A percentile compares a stretch with the other conserved stretches of the same genome.
Conservation (phyloP, 2,329 filamentous ascomycete genomes). For the Alternaria dauci region DNA sequence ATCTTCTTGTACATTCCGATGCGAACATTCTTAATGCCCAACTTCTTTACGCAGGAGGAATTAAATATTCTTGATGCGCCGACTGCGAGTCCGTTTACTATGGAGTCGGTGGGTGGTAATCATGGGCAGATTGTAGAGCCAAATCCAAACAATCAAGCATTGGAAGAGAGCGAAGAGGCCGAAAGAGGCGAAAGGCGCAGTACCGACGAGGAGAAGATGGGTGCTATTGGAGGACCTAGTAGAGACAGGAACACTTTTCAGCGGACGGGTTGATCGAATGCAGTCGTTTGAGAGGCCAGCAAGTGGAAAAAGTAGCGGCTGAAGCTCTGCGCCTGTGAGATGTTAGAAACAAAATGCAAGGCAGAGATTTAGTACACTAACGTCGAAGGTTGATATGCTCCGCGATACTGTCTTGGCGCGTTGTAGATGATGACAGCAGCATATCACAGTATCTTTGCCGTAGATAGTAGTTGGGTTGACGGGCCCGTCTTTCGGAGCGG, state of each 20-base stretch:
- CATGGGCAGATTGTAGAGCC: conserved; percentile 40
- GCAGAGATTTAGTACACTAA: conserved; percentile 3
- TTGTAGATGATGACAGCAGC: background rate
- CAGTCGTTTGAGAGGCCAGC: background rate
- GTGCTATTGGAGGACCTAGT: conserved; percentile 9
- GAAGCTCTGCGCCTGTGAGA: background rate
- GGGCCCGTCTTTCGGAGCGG: background rate
- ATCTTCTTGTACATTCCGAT: conserved; percentile 66
- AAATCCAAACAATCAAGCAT: conserved; percentile 11
- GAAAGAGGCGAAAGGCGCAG: conserved; percentile 21
- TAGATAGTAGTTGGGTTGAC: background rate
- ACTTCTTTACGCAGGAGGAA: conserved; percentile 60
- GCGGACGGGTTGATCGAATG: background rate
- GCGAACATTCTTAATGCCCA: conserved; percentile 59
- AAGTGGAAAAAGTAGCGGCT: background rate
- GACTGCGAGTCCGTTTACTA: conserved; percentile 63
- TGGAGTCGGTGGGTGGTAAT: conserved; percentile 62
- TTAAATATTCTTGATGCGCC: conserved; percentile 62
- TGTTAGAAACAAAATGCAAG: background rate
- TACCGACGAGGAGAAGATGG: conserved; percentile 10
- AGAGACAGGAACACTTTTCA: conserved; percentile 4
- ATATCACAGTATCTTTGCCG: background rate
- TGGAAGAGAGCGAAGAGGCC: conserved; percentile 39
- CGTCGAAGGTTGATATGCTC: background rate
- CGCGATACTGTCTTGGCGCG: background rate